phyloP scores from a whole-genome alignment of 2,329 filamentous ascomycete species.

The Arthrobotrys sinensis region DNA sequence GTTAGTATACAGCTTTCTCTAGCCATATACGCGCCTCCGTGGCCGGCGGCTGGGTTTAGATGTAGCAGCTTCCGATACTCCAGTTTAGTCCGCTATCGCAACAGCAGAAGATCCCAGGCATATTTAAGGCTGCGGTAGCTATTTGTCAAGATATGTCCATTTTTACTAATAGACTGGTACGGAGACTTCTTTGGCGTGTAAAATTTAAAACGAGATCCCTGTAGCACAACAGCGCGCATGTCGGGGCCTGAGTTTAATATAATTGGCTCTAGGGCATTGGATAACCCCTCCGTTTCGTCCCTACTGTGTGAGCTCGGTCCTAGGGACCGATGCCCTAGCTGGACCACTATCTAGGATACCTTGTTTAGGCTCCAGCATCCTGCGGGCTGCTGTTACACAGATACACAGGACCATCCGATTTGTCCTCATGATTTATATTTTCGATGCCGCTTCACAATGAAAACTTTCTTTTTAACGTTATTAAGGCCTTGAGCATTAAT shows the following conservation, averaged over 20 bases:
- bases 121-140: slow-evolving; percentile 9
- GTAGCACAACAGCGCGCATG: slow-evolving; percentile 9
- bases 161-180: neutral
- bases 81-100: neutral
- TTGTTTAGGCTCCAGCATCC: slow-evolving; percentile 45
- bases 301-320: neutral
- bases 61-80: neutral
- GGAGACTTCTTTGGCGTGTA: neutral
- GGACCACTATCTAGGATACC: neutral
- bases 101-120: slow-evolving; percentile 3
- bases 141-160: slow-evolving; percentile 27
- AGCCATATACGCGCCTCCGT: neutral
- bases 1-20: too few species aligned
- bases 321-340: slow-evolving; percentile 1
- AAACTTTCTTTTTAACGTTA: neutral
- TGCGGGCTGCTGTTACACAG: slow-evolving; percentile 28
- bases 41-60: neutral
- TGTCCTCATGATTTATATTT: neutral
- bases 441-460: neutral
- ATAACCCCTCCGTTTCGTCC: neutral
- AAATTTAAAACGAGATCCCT: neutral
- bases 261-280: neutral
- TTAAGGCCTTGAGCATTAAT: neutral
- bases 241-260: neutral
- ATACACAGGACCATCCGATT: neutral